Percentiles rank a stretch among this genome's conserved stretches.
phyloP scores from a whole-genome alignment of 257 asterid genomes.

The Capsicum pubescens region DNA sequence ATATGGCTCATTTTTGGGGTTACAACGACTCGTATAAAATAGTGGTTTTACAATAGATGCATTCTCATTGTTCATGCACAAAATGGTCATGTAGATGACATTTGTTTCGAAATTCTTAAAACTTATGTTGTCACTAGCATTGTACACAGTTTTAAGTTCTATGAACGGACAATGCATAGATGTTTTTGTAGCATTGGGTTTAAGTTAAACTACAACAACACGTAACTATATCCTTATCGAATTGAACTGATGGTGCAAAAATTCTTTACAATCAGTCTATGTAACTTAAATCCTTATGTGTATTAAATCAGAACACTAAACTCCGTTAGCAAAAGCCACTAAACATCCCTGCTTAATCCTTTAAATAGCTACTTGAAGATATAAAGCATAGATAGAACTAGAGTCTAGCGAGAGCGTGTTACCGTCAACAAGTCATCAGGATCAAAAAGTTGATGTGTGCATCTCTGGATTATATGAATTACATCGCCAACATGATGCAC shows the following conservation, averaged over 20 bases:
- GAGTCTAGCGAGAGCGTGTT: slow-evolving; percentile 29
- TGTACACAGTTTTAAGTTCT: background rate
- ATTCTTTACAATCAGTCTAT: background rate
- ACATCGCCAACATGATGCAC: slow-evolving; percentile 92
- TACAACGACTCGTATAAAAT: background rate
- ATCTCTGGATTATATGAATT: slow-evolving; percentile 83
- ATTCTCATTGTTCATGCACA: background rate
- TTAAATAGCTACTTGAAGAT: background rate
- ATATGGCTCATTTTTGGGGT: slow-evolving; percentile 8
- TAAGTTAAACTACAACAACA: background rate
- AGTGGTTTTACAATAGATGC: background rate
- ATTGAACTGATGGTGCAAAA: background rate
- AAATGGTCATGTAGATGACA: background rate
- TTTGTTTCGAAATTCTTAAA: background rate
- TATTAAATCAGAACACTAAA: background rate
- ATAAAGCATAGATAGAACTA: background rate
- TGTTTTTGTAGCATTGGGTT: background rate
- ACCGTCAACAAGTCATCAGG: slow-evolving; percentile 92
- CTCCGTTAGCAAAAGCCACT: background rate
- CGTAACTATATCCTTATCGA: background rate
- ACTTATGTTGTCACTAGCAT: background rate
- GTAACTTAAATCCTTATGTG: background rate
- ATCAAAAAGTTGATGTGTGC: slow-evolving; percentile 85
- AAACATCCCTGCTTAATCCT: background rate
- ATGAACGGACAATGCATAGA: background rate